A percentile compares a stretch with the other conserved stretches of the same genome.
Conservation (phyloP, 73 alveolate species). For the Paramecium octaurelia region DNA sequence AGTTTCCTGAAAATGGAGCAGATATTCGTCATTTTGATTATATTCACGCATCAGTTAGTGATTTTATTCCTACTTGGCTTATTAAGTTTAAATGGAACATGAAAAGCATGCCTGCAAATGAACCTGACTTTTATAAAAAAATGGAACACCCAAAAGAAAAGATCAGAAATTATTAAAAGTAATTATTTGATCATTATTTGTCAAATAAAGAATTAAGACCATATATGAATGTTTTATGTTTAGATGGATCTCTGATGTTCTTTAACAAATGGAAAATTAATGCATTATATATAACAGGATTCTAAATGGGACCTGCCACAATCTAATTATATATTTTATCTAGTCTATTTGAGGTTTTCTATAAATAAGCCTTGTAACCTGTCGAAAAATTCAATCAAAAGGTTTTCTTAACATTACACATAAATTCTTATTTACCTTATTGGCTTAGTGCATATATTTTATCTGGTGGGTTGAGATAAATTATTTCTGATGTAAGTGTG, state of each 20-base stretch:
- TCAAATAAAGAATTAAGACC: slow-evolving; percentile 30
- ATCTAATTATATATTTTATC: slow-evolving; percentile 52
- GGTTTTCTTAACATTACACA: slow-evolving; percentile 54
- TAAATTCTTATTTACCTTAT: slow-evolving; percentile 56
- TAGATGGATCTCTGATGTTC: slow-evolving; percentile 51
- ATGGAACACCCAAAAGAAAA: slow-evolving; percentile 62
- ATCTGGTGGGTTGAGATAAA: slow-evolving; percentile 55
- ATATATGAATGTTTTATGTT: slow-evolving; percentile 43
- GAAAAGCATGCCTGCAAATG: slow-evolving; percentile 58
- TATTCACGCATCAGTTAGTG: slow-evolving; percentile 48
- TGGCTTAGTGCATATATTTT: slow-evolving; percentile 58
- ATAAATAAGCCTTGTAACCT: slow-evolving; percentile 40
- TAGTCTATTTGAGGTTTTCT: slow-evolving; percentile 55
- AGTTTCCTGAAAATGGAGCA: slow-evolving; percentile 71
- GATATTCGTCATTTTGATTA: slow-evolving; percentile 65
- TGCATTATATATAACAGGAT: slow-evolving; percentile 64
- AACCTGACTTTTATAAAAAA: slow-evolving; percentile 59
- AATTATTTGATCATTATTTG: slow-evolving; percentile 56
- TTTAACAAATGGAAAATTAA: slow-evolving; percentile 13
- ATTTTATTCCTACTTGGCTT: slow-evolving; percentile 36
- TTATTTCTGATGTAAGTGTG: slow-evolving; percentile 20
- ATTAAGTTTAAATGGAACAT: slow-evolving; percentile 61
- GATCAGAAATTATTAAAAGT: slow-evolving; percentile 48
- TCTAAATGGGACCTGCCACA: slow-evolving; percentile 67
- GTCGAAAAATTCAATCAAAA: slow-evolving; percentile 50